Evolutionary conservation across 768 basidiomycete genomes (phyloP), one percentile per base, ranked within the genome.

Genomic region (Thelephora ganbajun): DNA sequence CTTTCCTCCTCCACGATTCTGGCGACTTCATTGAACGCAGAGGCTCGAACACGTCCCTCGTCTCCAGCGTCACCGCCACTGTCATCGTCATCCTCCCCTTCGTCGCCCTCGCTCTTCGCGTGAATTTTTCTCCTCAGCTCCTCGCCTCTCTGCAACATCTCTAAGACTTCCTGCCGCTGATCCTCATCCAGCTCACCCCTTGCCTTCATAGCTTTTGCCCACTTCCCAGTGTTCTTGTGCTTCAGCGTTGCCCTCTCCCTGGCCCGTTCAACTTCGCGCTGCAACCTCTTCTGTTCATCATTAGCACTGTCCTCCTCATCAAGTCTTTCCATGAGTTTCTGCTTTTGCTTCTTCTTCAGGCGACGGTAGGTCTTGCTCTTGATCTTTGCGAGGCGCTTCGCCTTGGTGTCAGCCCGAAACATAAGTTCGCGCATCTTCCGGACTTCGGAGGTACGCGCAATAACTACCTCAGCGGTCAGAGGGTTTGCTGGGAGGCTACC

Each of bases 311-410:
- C 75, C 6, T 67, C 68, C 35, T 73, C 79, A 46, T 73, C 72
- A n/a, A 56, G 61, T 60, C 62, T 68, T 20, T 59, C 63, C 5
- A 61, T 66, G 13, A 81, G 64, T 51, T 77, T 78, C 49, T 80
- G 84, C 42, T 74, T 73, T 57, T 83, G 77, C 59, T 85, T 91
- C 61, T 87, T 74, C 57, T 80, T 80, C 43, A 97, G 70, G 53
- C 83, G 82, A 23, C 92, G 73, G 60, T 91, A 98, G 2, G 88
- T 79, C 66, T 91, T 94, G 61, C 84, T 89, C 69, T 98, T 98
- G 66, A 99, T 99, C 67, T 93, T 97, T 18, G 83, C 77, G 14
- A 94, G 71, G 14, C 93, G 78, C 58, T 85, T 85, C 14, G 91
- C 87, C 61, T 94, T 92, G 33, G 77, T 69, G 55, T 97, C 94